Conservation (phyloP, 2,329 filamentous ascomycete species). For the Thelonectria olida region DNA sequence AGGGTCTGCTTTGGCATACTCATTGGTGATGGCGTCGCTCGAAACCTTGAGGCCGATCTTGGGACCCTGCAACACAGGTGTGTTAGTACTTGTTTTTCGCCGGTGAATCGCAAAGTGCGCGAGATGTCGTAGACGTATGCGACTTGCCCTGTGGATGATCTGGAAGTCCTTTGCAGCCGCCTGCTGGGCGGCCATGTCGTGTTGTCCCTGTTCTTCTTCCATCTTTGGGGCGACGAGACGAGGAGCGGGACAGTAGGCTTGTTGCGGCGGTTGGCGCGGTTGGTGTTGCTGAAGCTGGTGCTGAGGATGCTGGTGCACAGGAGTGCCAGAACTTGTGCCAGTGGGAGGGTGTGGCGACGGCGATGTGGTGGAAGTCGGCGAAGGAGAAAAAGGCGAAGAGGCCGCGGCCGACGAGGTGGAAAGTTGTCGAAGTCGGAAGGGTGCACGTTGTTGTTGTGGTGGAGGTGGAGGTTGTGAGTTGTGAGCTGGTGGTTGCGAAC, state of each 20-base stretch:
- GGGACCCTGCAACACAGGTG: constrained; percentile 71
- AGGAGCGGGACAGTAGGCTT: constrained; percentile 20
- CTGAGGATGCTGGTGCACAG: constrained; percentile 27
- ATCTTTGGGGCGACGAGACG: constrained; percentile 38
- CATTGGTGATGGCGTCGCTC: constrained; percentile 79
- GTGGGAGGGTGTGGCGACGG: constrained; percentile 26
- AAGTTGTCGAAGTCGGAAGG: constrained; percentile 24
- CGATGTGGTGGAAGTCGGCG: constrained; percentile 28
- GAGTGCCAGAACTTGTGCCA: background rate
- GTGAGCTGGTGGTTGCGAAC: constrained; percentile 22
- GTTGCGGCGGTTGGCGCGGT: constrained; percentile 24
- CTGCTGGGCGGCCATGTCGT: constrained; percentile 67
- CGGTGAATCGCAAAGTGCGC: constrained; percentile 5
- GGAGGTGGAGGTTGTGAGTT: constrained; percentile 16
- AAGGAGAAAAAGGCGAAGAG: constrained; percentile 30
- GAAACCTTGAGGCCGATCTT: constrained; percentile 82
- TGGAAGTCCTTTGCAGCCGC: constrained; percentile 68
- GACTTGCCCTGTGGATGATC: constrained; percentile 63
- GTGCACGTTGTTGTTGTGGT: constrained; percentile 20
- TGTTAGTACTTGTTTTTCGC: constrained; percentile 21
- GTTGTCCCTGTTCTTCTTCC: constrained; percentile 46
- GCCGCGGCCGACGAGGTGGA: constrained; percentile 24
- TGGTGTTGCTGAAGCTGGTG: constrained; percentile 29
- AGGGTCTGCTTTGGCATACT: constrained; percentile 89
- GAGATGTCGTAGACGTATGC: constrained; percentile 4